Conservation (phyloP, 192 early-diverging fungal genomes). For the Piromyces sp. region DNA sequence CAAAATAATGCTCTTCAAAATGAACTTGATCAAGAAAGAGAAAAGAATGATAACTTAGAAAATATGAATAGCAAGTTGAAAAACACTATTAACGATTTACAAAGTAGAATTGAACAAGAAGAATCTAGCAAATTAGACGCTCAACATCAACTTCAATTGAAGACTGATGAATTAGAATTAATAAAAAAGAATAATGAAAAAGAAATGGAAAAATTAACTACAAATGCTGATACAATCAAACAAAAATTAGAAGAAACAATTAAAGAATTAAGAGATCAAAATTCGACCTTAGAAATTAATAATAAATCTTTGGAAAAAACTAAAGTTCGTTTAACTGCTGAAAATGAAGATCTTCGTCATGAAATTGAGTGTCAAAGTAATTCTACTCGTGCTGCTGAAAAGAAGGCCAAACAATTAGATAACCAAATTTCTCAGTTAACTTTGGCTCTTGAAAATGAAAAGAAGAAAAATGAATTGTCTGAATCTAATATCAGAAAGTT, state of each 20-base stretch:
- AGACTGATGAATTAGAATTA: constrained; percentile 41
- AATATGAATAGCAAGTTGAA: constrained; percentile 36
- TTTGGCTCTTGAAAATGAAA: constrained; percentile 34
- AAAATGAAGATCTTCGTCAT: constrained; percentile 56
- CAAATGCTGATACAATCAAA: constrained; percentile 35
- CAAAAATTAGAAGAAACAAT: constrained; percentile 39
- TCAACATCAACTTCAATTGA: constrained; percentile 27
- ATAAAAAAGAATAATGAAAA: constrained; percentile 42
- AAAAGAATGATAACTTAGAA: background rate
- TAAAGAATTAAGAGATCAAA: constrained; percentile 40
- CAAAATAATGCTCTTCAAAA: constrained; percentile 23
- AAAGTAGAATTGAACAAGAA: constrained; percentile 46
- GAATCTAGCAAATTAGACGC: constrained; percentile 24
- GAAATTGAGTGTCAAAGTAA: constrained; percentile 62
- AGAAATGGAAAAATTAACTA: constrained; percentile 28
- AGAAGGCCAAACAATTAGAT: constrained; percentile 36
- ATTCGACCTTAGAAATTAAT: constrained; percentile 38
- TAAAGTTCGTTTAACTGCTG: constrained; percentile 38
- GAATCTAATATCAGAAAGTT: constrained; percentile 42
- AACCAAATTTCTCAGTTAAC: constrained; percentile 29
- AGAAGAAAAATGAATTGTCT: constrained; percentile 30
- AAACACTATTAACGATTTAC: constrained; percentile 31
- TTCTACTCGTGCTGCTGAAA: constrained; percentile 42
- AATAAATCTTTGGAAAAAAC: constrained; percentile 51
- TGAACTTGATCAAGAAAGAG: constrained; percentile 28